Base-by-base conservation (phyloP, 139 green algal species). In the Picochlorum sp. region DNA sequence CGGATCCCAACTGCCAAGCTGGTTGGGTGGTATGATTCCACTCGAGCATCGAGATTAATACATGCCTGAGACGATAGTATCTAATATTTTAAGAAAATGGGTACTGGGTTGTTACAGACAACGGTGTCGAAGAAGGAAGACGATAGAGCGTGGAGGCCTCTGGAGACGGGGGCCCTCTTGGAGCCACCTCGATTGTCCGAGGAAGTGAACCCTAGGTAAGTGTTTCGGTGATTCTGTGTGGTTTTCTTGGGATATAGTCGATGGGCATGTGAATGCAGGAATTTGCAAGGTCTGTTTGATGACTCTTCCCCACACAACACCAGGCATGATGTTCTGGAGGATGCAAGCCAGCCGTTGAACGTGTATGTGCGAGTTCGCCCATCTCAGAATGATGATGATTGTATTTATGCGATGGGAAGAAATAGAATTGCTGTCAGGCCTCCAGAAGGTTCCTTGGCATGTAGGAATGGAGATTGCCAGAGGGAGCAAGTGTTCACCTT, bases 401-500 rank as follows among this genome's bases (percentile, higher is more conserved):
- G 79, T 65, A 71, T 85, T 24, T 77, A 85, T 61, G 79, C 79
- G 3, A 58, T 60, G 0, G 73, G 68, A n/a, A 49, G 26, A 15
- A 57, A 54, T 68, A 67, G 45, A 47, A 45, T 85, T 3, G 79
- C 66, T 49, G 84, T 85, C 21, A 78, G 73, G n/a, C 58, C 77
- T 8, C 77, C 79, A 24, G 73, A 80, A 56, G 44, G 16, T 18
- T 74, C 63, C 8, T 59, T 78, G 44, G 66, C 76, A 28, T 84
- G 84, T 69, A 73, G 64, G 49, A 73, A 63, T 45, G 79, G 79
- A 16, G 73, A 82, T 58, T 50, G n/a, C 47, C 6, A 54, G 16
- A 30, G 77, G 11, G 79, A 73, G 3, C 70, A 85, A 57, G 75
- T 70, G 7, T 89, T 83, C 63, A 77, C 71, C 57, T 89, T 89